Evolutionary conservation across 306 rosid genomes (phyloP).

Genomic region (Pachyrhizus erosus): DNA sequence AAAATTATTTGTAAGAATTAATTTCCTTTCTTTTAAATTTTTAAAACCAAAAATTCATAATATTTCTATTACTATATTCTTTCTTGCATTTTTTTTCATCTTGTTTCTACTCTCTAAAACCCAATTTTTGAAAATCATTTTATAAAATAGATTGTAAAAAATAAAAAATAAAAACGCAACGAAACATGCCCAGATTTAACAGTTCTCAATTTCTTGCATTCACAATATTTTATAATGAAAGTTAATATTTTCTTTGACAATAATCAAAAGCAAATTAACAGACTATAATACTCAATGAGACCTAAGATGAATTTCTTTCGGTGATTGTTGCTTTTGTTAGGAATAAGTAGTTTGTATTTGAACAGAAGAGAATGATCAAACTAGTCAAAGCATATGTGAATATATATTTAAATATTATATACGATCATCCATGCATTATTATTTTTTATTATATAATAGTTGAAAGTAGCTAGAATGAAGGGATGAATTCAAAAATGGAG

Average conservation of each 20-base stretch:
- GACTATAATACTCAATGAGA: neutral
- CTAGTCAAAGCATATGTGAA: neutral
- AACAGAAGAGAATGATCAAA: neutral
- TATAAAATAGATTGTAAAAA: neutral
- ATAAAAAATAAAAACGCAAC: neutral
- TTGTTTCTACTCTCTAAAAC: neutral
- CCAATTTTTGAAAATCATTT: neutral
- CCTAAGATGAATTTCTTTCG: neutral
- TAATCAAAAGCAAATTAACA: neutral
- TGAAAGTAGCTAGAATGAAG: neutral
- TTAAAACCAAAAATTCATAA: neutral
- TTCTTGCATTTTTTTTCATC: neutral
- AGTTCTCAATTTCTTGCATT: neutral
- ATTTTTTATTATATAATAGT: neutral
- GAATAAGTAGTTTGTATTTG: neutral
- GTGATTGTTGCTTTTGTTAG: neutral
- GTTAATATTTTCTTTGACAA: neutral
- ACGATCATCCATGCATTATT: neutral
- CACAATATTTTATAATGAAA: neutral
- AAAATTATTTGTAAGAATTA: too few relatives aligned
- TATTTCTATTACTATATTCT: neutral
- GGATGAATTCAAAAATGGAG: constrained; percentile 3
- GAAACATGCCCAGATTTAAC: neutral
- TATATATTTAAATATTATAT: neutral
- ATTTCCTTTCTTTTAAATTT: neutral